Evolutionary conservation across 2,329 filamentous ascomycete genomes (phyloP).

Genomic region (Colletotrichum australisinense): DNA sequence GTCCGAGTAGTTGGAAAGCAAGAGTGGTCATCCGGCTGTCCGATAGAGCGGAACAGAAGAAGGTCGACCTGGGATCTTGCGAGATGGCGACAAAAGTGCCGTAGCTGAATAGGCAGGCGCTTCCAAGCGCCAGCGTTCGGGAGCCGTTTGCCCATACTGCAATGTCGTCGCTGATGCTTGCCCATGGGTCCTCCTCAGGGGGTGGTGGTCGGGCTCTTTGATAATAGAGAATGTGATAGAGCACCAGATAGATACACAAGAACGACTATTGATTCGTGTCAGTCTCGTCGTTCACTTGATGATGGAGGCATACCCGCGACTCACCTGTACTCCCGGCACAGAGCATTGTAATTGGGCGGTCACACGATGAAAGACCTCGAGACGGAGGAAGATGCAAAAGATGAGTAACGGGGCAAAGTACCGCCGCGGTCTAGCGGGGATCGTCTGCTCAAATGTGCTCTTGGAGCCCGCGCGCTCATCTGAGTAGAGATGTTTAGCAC

Average conservation of each 20-base stretch:
- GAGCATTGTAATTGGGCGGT: slow-evolving; percentile 63
- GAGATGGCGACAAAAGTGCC: slow-evolving; percentile 55
- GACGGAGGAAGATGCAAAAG: slow-evolving; percentile 56
- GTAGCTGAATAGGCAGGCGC: slow-evolving; percentile 52
- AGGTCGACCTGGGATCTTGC: slow-evolving; percentile 58
- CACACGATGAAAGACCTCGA: slow-evolving; percentile 60
- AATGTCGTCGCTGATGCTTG: slow-evolving; percentile 60
- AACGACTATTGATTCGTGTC: slow-evolving; percentile 52
- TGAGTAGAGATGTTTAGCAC: slow-evolving; percentile 1
- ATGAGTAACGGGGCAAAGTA: slow-evolving; percentile 58
- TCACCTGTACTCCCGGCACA: slow-evolving; percentile 60
- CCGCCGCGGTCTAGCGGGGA: slow-evolving; percentile 59
- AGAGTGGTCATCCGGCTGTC: slow-evolving; percentile 52
- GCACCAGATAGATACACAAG: slow-evolving; percentile 56
- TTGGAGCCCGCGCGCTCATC: slow-evolving; percentile 27
- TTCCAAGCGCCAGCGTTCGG: slow-evolving; percentile 49
- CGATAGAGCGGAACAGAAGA: slow-evolving; percentile 59
- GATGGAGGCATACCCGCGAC: background rate
- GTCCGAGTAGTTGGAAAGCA: slow-evolving; percentile 55
- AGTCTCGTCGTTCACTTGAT: background rate
- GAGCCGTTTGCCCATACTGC: slow-evolving; percentile 58
- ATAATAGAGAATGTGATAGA: slow-evolving; percentile 56
- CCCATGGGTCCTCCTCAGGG: slow-evolving; percentile 61
- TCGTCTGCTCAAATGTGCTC: slow-evolving; percentile 39
- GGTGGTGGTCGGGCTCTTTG: slow-evolving; percentile 41